phyloP scores from a whole-genome alignment of 164 flowering plant species.

The Buxus sempervirens region DNA sequence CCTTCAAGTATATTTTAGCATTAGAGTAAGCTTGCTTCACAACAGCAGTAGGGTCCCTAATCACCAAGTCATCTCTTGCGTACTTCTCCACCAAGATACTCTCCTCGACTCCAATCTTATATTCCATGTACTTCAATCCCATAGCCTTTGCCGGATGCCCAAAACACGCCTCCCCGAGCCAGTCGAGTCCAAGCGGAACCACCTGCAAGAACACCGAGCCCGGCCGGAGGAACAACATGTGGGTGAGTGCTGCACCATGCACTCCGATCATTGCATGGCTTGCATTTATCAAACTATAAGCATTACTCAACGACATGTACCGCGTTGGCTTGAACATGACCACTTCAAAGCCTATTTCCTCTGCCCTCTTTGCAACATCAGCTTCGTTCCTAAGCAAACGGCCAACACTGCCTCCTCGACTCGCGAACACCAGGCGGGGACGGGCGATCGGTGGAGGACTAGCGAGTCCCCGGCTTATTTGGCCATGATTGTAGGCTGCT shows the following conservation, averaged over 20 bases:
- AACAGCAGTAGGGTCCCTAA: conserved; percentile 32
- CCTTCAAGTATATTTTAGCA: conserved; percentile 38
- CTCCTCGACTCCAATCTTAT: conserved; percentile 35
- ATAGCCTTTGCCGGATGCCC: conserved; percentile 29
- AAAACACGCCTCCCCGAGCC: conserved; percentile 28
- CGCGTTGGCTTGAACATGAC: conserved; percentile 28
- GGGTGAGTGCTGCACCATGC: conserved; percentile 50
- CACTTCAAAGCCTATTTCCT: conserved; percentile 48
- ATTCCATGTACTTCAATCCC: conserved; percentile 36
- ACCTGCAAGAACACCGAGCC: conserved; percentile 36
- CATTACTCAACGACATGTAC: conserved; percentile 22
- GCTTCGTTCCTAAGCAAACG: conserved; percentile 36
- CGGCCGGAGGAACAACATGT: conserved; percentile 32
- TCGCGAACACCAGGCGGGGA: conserved; percentile 37
- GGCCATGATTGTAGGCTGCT: conserved; percentile 17
- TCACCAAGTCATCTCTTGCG: conserved; percentile 30
- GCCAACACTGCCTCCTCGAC: conserved; percentile 23
- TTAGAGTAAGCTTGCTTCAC: conserved; percentile 24
- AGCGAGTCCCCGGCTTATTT: too few relatives aligned
- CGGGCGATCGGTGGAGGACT: too few relatives aligned
- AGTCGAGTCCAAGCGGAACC: conserved; percentile 37
- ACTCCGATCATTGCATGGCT: conserved; percentile 53
- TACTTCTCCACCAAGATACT: conserved; percentile 44
- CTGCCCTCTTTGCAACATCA: conserved; percentile 22
- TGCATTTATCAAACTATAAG: conserved; percentile 29